Evolutionary conservation across 2,329 filamentous ascomycete species (phyloP), one percentile per base, ranked within the genome.

Genomic region (Hymenoscyphus occultus): DNA sequence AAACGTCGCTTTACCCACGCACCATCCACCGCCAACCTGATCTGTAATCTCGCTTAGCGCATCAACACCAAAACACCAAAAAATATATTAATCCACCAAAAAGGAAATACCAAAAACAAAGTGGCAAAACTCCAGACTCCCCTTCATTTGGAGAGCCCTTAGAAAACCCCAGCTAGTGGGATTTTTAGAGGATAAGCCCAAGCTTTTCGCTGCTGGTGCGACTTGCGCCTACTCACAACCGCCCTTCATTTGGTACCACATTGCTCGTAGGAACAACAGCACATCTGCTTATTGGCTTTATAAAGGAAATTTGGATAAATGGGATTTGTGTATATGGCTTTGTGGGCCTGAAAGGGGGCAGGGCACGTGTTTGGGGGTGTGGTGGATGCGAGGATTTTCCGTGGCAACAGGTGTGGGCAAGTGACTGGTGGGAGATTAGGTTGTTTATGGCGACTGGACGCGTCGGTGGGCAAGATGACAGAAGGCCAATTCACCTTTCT

Each of bases 141-240:
- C 19, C 19, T 45, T 4, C 1, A n/a, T 12, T 5, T 6, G 48
- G 19, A 28, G 48, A 54, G 45, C 48, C 48, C 10, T 5, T 54
- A 22, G 19, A 54, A 54, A 54, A 28, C 9, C 48, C 48, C 13
- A 22, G 22, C 22, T 19, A 22, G 19, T 13, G 22, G 19, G 19
- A 54, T 54, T 54, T 54, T 54, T 54, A 12, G 22, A 54, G 48
- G 48, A 54, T 54, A 54, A 22, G 48, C 48, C 48, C 48, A 54
- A 54, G 48, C 22, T 54, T 51, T 22, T 5, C 48, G 48, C 48
- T 54, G 48, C 48, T 54, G 48, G 48, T 54, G 48, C 48, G 19
- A 54, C 48, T 5, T 54, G 19, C 48, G 48, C 48, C 22, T 54
- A 5, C 48, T n/a, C 19, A 12, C 48, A 54, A 54, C 48, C 48